Percentiles rank a stretch among this genome's conserved stretches.
phyloP scores from a whole-genome alignment of 495 filamentous ascomycete species.

The Achaetomiella virescens region DNA sequence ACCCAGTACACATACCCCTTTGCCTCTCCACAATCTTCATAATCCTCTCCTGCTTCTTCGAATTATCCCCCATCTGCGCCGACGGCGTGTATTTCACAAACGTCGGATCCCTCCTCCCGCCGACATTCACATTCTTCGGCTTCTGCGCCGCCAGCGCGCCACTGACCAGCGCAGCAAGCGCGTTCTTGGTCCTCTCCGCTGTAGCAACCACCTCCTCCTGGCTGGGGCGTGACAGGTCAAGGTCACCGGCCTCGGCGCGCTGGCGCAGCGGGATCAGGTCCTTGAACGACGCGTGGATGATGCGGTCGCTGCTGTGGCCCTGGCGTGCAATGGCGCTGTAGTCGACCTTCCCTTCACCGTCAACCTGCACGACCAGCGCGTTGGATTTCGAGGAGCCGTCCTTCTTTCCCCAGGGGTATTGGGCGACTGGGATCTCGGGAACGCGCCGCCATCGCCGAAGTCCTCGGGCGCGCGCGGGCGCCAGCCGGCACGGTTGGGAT shows the following conservation, averaged over 20 bases:
- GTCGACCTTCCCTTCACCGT: slow-evolving; percentile 86
- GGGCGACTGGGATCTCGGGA: slow-evolving; percentile 88
- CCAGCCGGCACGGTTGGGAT: slow-evolving; percentile 80
- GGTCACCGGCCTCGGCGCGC: slow-evolving; percentile 86
- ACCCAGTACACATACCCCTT: slow-evolving; percentile 32
- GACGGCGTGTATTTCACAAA: slow-evolving; percentile 94
- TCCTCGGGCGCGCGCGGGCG: slow-evolving; percentile 80
- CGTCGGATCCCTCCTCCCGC: slow-evolving; percentile 72
- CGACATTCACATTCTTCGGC: slow-evolving; percentile 85
- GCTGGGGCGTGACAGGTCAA: slow-evolving; percentile 81
- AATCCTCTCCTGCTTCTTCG: slow-evolving; percentile 85
- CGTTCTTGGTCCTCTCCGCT: slow-evolving; percentile 81
- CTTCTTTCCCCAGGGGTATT: slow-evolving; percentile 92
- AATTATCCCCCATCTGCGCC: slow-evolving; percentile 92
- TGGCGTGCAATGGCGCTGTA: slow-evolving; percentile 93
- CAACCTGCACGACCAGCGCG: slow-evolving; percentile 85
- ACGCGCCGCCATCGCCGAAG: slow-evolving; percentile 93
- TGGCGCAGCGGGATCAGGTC: slow-evolving; percentile 93
- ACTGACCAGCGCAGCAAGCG: slow-evolving; percentile 71
- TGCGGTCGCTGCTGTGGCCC: slow-evolving; percentile 74
- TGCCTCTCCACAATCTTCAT: slow-evolving; percentile 97
- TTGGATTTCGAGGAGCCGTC: slow-evolving; percentile 63
- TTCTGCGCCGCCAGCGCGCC: slow-evolving; percentile 88
- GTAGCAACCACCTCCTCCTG: slow-evolving; percentile 76
- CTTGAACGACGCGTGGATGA: slow-evolving; percentile 92